Conservation (phyloP, 2,329 filamentous ascomycete genomes). For the Raffaelea ambrosiae region DNA sequence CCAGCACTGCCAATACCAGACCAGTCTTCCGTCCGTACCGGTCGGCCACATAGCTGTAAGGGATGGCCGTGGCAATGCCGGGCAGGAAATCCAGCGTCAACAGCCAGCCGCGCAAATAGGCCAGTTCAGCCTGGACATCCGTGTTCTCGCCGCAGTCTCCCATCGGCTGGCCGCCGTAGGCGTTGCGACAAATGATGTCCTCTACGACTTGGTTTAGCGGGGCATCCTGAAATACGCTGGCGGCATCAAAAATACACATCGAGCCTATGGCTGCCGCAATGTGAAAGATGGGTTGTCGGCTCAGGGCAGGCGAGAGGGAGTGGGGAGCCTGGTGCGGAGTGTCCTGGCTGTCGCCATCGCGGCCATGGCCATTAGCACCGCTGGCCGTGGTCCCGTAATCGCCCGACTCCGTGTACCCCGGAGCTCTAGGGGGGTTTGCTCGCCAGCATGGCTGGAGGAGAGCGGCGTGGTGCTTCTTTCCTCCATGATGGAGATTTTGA, state of each 20-base stretch:
- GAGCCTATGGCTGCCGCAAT: background rate
- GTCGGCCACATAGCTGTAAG: conserved; percentile 1
- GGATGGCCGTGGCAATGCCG: background rate
- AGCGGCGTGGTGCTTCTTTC: too few relatives aligned
- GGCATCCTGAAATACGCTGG: background rate
- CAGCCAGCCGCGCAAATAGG: conserved; percentile 3
- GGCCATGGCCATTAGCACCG: too few relatives aligned
- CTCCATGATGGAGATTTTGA: too few relatives aligned
- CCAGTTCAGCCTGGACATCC: conserved; percentile 3
- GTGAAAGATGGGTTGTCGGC: background rate
- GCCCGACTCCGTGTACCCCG: too few relatives aligned
- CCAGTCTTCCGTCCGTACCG: background rate
- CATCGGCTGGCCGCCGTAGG: background rate
- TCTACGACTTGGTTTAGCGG: background rate
- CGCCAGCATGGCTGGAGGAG: too few relatives aligned
- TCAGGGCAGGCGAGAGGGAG: background rate
- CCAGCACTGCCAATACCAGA: background rate
- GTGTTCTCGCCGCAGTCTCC: conserved; percentile 3
- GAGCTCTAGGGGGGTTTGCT: too few relatives aligned
- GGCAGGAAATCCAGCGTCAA: conserved; percentile 1
- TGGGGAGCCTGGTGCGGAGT: too few relatives aligned
- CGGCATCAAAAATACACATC: background rate
- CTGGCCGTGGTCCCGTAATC: too few relatives aligned
- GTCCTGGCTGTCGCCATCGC: too few relatives aligned
- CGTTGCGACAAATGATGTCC: background rate